Percentiles rank a stretch among this genome's conserved stretches.
phyloP scores from a whole-genome alignment of 768 basidiomycete genomes.

The Porphyrellus cyaneotinctus region DNA sequence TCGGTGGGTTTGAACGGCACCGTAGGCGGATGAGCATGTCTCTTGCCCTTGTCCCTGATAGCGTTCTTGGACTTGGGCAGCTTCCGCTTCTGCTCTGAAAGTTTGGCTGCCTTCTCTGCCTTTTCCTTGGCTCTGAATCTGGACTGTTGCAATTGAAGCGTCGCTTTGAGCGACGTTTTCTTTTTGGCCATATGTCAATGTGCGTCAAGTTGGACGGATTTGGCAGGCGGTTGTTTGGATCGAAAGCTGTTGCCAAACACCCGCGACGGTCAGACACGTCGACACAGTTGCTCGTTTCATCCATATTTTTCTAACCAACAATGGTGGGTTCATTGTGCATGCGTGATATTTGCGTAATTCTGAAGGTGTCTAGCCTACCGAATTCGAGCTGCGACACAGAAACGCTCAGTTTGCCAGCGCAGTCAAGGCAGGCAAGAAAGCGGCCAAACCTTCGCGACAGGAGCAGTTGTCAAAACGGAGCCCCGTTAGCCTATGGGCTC shows the following conservation, averaged over 20 bases:
- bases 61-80: conserved; percentile 19
- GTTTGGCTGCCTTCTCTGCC: conserved; percentile 45
- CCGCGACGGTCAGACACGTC: conserved; percentile 14
- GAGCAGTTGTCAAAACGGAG: conserved; percentile 68
- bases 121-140: conserved; percentile 61
- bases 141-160: conserved; percentile 66
- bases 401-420: conserved; percentile 78
- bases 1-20: conserved; percentile 66
- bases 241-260: conserved; percentile 26
- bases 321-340: conserved; percentile 32
- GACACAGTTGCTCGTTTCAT: conserved; percentile 22
- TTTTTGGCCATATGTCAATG: conserved; percentile 42
- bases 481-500: conserved; percentile 70
- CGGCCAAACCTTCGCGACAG: conserved; percentile 65
- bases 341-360: background rate
- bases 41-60: conserved; percentile 40
- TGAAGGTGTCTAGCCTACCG: conserved; percentile 53
- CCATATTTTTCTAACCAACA: background rate
- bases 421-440: conserved; percentile 71
- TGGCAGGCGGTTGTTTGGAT: conserved; percentile 29
- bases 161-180: conserved; percentile 55
- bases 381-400: conserved; percentile 77
- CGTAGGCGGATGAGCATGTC: conserved; percentile 38
- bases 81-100: conserved; percentile 42
- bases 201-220: background rate